Percentiles rank a stretch among this genome's conserved stretches.
phyloP scores from a whole-genome alignment of 371 early-diverging fungal genomes.

The Umbelopsis sp. region DNA sequence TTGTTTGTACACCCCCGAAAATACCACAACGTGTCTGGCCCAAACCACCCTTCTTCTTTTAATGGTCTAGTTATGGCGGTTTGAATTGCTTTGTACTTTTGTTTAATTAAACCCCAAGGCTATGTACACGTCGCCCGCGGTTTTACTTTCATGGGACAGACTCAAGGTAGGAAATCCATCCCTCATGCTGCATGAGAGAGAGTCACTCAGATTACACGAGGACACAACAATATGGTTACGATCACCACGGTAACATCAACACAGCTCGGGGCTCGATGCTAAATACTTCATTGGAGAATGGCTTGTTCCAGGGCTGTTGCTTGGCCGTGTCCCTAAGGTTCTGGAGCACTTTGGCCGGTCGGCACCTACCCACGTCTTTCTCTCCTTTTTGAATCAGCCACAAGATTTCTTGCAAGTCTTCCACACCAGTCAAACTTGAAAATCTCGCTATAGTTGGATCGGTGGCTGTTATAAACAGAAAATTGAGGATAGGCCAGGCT shows the following conservation, averaged over 20 bases:
- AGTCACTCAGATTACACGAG: not conserved
- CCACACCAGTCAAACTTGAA: not conserved
- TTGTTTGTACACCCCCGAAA: not conserved
- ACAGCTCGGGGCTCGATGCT: not conserved
- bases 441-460: not conserved
- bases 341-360: not conserved
- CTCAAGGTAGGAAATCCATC: too few species aligned
- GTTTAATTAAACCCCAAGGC: too few species aligned
- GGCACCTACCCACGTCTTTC: not conserved
- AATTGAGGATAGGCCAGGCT: not conserved
- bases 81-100: too few species aligned
- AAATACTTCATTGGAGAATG: not conserved
- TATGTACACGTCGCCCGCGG: too few species aligned
- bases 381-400: not conserved
- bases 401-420: not conserved
- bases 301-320: not conserved
- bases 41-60: too few species aligned
- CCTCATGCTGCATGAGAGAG: too few species aligned
- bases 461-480: not conserved
- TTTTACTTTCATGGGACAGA: too few species aligned
- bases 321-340: not conserved
- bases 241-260: slow-evolving; percentile 12
- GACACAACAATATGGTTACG: not conserved
- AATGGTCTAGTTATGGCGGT: too few species aligned
- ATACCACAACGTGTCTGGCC: not conserved